These are phyloP conservation scores for Nyssa sinensis DNA, from an alignment of 148 eudicot genomes.

Conservation along the genomic window DNA sequence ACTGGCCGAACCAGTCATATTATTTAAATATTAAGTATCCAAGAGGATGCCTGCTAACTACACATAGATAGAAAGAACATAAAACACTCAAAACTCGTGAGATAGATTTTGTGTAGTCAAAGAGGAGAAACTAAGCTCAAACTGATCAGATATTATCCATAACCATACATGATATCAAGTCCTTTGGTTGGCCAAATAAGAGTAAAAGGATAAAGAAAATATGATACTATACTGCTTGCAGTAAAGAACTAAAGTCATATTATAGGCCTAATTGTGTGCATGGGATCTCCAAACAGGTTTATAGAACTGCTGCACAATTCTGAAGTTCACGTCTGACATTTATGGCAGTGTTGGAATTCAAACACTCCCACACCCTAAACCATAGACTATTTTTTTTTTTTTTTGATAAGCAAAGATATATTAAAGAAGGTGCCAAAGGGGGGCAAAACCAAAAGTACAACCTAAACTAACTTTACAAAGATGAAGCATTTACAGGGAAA, in stretches of 20 bases:
- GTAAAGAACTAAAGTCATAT: not conserved
- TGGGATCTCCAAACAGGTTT: not conserved
- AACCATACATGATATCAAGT: not conserved
- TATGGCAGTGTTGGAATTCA: not conserved
- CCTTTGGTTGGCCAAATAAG: not conserved
- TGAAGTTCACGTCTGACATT: not conserved
- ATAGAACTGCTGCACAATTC: not conserved
- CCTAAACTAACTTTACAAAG: too few species aligned
- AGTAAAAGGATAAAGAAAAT: not conserved
- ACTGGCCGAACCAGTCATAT: too few species aligned
- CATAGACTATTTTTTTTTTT: too few species aligned
- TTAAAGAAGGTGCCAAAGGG: too few species aligned
- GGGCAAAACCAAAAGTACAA: too few species aligned
- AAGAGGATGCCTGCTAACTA: conserved; percentile 45
- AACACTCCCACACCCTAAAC: not conserved
- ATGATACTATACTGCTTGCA: not conserved
- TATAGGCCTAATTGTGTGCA: too few species aligned
- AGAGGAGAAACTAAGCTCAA: not conserved
- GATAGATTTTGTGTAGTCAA: not conserved
- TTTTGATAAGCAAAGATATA: too few species aligned
- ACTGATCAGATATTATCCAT: not conserved
- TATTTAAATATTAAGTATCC: conserved; percentile 44
- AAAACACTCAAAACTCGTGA: not conserved
- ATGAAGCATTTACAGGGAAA: too few species aligned
- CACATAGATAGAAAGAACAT: not conserved